Base-by-base conservation (phyloP, 163 green algal species). In the Scenedesmus sp. region DNA sequence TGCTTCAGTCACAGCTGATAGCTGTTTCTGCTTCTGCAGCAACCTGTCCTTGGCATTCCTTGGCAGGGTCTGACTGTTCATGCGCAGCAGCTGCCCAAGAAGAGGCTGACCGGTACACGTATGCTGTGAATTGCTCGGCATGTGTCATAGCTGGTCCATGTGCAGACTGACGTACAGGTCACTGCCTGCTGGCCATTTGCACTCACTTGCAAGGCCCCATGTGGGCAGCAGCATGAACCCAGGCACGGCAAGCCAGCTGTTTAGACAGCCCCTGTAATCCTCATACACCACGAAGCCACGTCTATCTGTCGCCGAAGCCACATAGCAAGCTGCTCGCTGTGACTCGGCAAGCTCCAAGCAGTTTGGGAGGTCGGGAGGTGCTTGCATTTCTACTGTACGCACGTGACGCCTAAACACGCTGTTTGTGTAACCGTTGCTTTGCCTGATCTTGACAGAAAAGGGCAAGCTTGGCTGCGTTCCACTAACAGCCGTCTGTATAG, bases 191-290 rank as follows among this genome's bases (percentile, higher is more conserved):
- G 33, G 76, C 76, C 37, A 83, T 89, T 18, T 89, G 84, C 7
- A 13, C 40, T 68, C 85, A 90, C 85, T 61, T 49, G 87, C 87
- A 59, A 91, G 78, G 24, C 42, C 35, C 87, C 46, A 80, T 43
- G 81, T 87, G 30, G 89, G 42, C 68, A 93, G 61, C 9, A 90
- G 73, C 61, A 87, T 87, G 84, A 93, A 93, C 5, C 89, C 89
- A 43, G 89, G 89, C 24, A 90, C 49, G 22, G 87, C 37, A 13
- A 93, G 59, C 90, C 83, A 87, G 43, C 53, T 86, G 73, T 90
- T 72, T 12, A 79, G 26, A 65, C 90, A 93, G 35, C 61, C 56
- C 73, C 80, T 37, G 83, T 84, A 93, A 5, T 90, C 35, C 10
- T 83, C 33, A 70, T 93, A 93, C 13, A 91, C 70, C 22, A 91